Base-by-base conservation (phyloP, 1,139 yeast genomes). In the Zygoascus sp. region DNA sequence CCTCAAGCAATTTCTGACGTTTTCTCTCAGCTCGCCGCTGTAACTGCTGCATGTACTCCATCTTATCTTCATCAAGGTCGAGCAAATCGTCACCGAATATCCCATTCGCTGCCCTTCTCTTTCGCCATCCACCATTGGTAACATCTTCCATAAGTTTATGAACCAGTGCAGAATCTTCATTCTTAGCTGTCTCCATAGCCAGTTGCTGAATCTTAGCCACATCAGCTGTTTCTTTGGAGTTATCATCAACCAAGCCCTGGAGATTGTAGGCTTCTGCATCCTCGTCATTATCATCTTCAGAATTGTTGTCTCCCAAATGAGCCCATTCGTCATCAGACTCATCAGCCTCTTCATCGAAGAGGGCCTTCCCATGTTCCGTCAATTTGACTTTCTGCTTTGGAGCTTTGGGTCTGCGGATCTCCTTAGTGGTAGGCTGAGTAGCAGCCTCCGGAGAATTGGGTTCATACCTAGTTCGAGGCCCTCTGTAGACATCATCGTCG, bases 261-360 rank as follows among this genome's bases (percentile, higher is more conserved):
- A 88, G 83, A 54, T 86, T 95, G 25, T 89, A 80, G 58, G 83
- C 77, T 45, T 81, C 87, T 27, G 70, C 65, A 40, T 67, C 72
- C 3, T 80, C 77, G 3, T 66, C 59, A 13, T 53, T 56, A 10
- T 58, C 66, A 52, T 88, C 96, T 5, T 82, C 87, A 9, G 40
- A 34, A 5, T 22, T 6, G 57, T 86, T 94, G 9, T 47, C 40
- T 5, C 96, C 97, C 48, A 86, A 62, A 1, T 96, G 96, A 43
- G 81, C 81, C 90, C 95, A 90, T 68, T 90, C 97, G 70, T 90
- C 97, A 54, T 92, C 97, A 36, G 96, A 87, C 69, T 92, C 97
- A 56, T 81, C 94, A 40, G 98, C 98, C 69, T 90, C 96, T 39
- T 83, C 85, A 53, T 85, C 90, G 52, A 84, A 70, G 17, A 81